phyloP scores from a whole-genome alignment of 345 rosid genomes.

The Boechera retrofracta region DNA sequence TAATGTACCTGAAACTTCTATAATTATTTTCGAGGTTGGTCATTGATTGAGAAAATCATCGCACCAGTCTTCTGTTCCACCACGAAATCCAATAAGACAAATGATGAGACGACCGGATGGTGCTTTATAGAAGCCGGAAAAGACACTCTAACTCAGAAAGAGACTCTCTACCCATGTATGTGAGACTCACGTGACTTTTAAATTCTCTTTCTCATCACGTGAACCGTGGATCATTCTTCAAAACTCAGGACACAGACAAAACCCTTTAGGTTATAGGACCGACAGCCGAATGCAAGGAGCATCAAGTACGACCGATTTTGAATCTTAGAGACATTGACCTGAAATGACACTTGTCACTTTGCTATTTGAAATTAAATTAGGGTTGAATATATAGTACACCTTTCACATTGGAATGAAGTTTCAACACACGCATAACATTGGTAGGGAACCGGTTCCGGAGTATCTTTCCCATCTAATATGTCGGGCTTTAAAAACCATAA shows the following conservation, averaged over 20 bases:
- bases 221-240: not conserved
- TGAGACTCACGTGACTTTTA: not conserved
- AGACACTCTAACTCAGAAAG: not conserved
- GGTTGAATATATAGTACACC: not conserved
- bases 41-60: not conserved
- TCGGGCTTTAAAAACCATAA: not conserved
- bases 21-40: not conserved
- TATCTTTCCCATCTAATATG: not conserved
- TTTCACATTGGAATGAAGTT: not conserved
- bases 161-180: constrained; percentile 6
- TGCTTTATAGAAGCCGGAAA: not conserved
- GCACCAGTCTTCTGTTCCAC: not conserved
- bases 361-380: not conserved
- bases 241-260: not conserved
- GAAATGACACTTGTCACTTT: not conserved
- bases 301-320: not conserved
- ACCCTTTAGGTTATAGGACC: not conserved
- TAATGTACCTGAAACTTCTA: not conserved
- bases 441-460: not conserved
- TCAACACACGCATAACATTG: not conserved
- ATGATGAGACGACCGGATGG: not conserved
- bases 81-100: not conserved
- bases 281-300: not conserved
- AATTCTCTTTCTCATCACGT: not conserved
- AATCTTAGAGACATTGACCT: not conserved